These are phyloP conservation scores for Trichoderma asperellum DNA, from an alignment of 2,329 filamentous ascomycete genomes.

Conservation along the genomic window DNA sequence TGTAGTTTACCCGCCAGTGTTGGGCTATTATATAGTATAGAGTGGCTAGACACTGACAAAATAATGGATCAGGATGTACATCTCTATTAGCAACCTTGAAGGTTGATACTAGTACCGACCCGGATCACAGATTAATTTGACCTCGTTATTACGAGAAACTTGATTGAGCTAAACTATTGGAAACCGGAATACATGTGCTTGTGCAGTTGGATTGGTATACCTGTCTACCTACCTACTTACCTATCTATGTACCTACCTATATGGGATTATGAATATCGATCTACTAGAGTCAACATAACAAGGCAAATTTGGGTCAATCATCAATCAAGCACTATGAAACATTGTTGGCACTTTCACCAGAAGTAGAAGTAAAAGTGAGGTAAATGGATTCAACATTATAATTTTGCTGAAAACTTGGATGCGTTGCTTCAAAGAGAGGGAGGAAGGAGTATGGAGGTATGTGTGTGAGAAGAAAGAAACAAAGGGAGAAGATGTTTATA, in stretches of 20 bases:
- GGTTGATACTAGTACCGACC: neutral
- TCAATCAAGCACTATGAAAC: too few species aligned
- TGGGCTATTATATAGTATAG: neutral
- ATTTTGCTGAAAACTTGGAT: too few species aligned
- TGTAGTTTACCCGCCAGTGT: neutral
- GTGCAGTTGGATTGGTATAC: neutral
- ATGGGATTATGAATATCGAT: too few species aligned
- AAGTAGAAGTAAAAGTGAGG: neutral
- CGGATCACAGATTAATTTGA: neutral
- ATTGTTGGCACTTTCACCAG: neutral
- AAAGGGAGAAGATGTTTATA: too few species aligned
- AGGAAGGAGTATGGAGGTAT: too few species aligned
- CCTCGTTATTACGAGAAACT: neutral
- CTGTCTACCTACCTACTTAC: neutral
- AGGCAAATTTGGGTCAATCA: neutral
- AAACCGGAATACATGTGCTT: neutral
- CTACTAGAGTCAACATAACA: neutral
- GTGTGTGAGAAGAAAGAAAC: too few species aligned
- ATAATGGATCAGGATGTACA: neutral
- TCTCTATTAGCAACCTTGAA: neutral
- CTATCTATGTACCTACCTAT: neutral
- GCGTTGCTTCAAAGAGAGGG: too few species aligned
- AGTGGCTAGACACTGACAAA: neutral
- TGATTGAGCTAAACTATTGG: neutral
- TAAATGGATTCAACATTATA: too few species aligned